Evolutionary conservation across 495 filamentous ascomycete genomes (phyloP), one percentile per base, ranked within the genome.

Genomic region (Sabuloglossum arenarium): DNA sequence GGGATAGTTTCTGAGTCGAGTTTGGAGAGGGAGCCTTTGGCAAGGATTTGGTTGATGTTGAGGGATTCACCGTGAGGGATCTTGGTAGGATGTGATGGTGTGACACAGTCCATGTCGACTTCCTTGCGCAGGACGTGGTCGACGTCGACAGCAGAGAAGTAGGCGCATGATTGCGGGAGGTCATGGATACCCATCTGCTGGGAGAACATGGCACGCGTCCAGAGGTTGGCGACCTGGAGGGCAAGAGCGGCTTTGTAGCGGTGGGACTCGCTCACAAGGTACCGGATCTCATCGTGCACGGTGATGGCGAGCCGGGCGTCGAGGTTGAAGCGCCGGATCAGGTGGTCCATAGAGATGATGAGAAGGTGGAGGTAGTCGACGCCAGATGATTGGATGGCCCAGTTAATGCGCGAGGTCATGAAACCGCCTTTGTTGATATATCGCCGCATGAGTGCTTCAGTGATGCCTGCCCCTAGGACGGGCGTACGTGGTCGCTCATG

Each of bases 361-460:
- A 99, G 71, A 10, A 99, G 82, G 62, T 99, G 91, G 11, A 99
- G 78, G 68, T 99, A 99, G 68, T 99, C 91, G 12, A 97, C 91
- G 30, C 91, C 91, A 8, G 85, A 91, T 1, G 88, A 94, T 61
- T 99, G 91, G 59, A 99, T 96, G 21, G 91, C 91, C 91, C 91
- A 99, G 65, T 99, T 99, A 70, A 99, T 95, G 19, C 91, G 80
- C 32, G 85, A 91, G 1, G 93, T 93, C 71, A 99, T 84, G 69
- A 90, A 99, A 49, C 82, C 86, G 29, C 89, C 89, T 62, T 84
- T 88, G 67, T 79, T 88, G 61, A 97, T 79, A 64, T 82, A 93
- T 31, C 86, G 80, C 45, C 80, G 73, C 81, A 89, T 88, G 16
- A 99, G 71, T 0, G 91, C 91, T 66, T 97, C 89, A 0, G 91